Conservation (phyloP, 495 filamentous ascomycete species). For the Penicillium soppii region DNA sequence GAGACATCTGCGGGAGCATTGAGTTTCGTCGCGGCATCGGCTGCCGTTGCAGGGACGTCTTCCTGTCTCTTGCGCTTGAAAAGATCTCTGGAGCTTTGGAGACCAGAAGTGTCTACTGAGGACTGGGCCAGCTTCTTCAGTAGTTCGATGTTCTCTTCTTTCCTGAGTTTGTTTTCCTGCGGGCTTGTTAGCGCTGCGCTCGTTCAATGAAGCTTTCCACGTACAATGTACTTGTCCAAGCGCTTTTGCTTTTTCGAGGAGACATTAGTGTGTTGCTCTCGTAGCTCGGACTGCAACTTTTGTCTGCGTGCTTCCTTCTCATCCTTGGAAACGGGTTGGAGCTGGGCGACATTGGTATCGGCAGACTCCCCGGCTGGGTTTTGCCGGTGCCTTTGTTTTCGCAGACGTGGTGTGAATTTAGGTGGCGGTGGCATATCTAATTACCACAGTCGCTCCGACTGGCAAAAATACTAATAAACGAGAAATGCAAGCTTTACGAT, state of each 20-base stretch:
- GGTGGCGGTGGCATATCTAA: constrained; percentile 61
- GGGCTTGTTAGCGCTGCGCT: constrained; percentile 17
- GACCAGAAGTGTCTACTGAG: constrained; percentile 77
- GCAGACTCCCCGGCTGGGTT: constrained; percentile 37
- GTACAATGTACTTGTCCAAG: constrained; percentile 90
- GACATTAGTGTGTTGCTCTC: constrained; percentile 63
- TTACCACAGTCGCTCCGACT: constrained; percentile 13
- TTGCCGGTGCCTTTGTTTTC: constrained; percentile 65
- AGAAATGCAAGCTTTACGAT: not conserved
- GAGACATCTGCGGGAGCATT: constrained; percentile 22
- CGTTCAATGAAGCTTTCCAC: constrained; percentile 11
- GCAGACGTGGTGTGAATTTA: constrained; percentile 74
- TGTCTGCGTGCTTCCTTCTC: constrained; percentile 69
- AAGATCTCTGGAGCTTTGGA: constrained; percentile 72
- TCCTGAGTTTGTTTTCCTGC: constrained; percentile 85
- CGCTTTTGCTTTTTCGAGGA: constrained; percentile 91
- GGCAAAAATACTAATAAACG: constrained; percentile 17
- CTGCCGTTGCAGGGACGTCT: constrained; percentile 2
- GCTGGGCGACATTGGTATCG: constrained; percentile 72
- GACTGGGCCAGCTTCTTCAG: constrained; percentile 75
- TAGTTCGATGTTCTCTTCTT: constrained; percentile 86
- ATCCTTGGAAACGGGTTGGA: constrained; percentile 62
- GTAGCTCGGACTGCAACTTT: constrained; percentile 64
- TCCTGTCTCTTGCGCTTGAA: constrained; percentile 51
- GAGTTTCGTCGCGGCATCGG: constrained; percentile 3